A percentile compares a stretch with the other conserved stretches of the same genome.
Evolutionary conservation across 495 filamentous ascomycete species (phyloP).

Genomic region (Choiromyces venosus): DNA sequence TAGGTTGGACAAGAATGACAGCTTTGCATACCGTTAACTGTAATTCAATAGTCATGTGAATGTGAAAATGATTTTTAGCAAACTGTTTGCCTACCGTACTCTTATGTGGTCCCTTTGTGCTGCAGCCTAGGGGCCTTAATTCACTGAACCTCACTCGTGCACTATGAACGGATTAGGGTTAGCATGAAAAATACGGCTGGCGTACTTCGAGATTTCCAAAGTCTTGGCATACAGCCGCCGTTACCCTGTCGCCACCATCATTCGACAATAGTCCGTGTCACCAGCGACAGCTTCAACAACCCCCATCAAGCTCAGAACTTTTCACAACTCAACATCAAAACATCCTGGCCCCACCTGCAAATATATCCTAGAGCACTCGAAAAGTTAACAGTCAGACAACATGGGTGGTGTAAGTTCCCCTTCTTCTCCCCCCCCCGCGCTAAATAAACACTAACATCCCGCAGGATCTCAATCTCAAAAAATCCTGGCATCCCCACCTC

Average conservation of each 20-base stretch:
- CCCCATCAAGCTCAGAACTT: not conserved
- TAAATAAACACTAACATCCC: conserved; percentile 9
- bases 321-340: not conserved
- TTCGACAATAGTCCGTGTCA: not conserved
- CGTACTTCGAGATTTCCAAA: too few species aligned
- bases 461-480: conserved; percentile 84
- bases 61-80: not conserved
- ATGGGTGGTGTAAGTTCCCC: conserved; percentile 40
- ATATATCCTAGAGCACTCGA: not conserved
- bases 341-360: not conserved
- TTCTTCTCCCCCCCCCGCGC: not conserved
- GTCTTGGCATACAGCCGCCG: not conserved
- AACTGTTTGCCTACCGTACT: not conserved
- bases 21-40: not conserved
- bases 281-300: not conserved
- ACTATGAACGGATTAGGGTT: not conserved
- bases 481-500: conserved; percentile 88
- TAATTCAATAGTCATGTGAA: not conserved
- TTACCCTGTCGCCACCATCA: not conserved
- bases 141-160: not conserved
- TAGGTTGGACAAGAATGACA: not conserved
- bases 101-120: not conserved
- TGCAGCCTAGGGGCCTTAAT: not conserved
- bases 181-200: not conserved
- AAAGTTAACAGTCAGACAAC: not conserved